Evolutionary conservation across 768 basidiomycete genomes (phyloP).

Genomic region (Tylopilus rubrobrunneus): DNA sequence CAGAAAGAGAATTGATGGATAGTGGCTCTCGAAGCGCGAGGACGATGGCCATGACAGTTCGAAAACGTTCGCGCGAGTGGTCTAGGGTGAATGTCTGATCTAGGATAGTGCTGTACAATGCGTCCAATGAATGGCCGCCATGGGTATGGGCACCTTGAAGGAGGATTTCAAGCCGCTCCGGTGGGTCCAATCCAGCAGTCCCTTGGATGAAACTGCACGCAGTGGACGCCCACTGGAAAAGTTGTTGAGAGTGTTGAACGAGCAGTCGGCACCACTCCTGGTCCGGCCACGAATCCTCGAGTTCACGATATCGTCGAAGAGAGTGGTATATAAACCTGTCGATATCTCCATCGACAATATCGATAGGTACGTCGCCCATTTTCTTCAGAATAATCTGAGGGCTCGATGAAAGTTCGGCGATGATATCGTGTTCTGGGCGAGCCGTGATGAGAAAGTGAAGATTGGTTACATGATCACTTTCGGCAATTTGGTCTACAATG

Average conservation of each 20-base stretch:
- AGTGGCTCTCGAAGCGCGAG: no score
- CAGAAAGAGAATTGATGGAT: no score
- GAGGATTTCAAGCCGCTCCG: no score
- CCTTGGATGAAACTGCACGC: no score
- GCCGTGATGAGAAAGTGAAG: constrained; percentile 5
- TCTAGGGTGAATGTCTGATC: not conserved
- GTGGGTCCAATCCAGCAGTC: no score
- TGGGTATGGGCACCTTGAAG: no score
- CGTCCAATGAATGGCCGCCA: not conserved
- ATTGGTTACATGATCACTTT: no score
- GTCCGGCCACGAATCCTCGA: constrained; percentile 3
- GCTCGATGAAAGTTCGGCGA: not conserved
- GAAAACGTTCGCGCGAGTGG: no score
- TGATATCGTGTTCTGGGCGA: constrained; percentile 14
- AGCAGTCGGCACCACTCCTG: constrained; percentile 14
- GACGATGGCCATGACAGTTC: no score
- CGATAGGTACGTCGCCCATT: not conserved
- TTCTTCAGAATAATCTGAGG: not conserved
- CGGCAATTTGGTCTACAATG: not conserved
- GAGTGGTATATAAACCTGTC: not conserved
- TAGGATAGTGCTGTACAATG: not conserved
- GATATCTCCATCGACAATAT: not conserved
- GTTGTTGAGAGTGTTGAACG: constrained; percentile 14
- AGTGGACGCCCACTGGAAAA: constrained; percentile 21
- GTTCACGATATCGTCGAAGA: not conserved